Base-by-base conservation (phyloP, 306 rosid genomes). In the Acacia confusa region DNA sequence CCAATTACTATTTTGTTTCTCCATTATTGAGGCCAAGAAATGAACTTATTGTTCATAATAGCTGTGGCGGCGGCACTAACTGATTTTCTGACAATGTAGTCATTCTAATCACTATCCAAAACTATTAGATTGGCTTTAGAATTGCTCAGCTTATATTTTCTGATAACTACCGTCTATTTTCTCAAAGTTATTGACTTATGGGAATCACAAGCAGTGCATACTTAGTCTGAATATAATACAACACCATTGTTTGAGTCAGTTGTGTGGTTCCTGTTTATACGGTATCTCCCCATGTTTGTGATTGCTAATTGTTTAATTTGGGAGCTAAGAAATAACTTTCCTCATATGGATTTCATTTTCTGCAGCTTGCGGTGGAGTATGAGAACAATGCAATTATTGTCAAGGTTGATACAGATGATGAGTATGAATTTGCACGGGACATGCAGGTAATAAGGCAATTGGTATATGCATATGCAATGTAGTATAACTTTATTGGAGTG, bases 321-420 rank as follows among this genome's bases (percentile, higher is more conserved):
- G 53, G 61, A 82, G 75, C 72, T 27, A 41, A 52, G 77, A 79
- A 83, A 38, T 79, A 78, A 82, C 45, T n/a, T 50, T 63, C 58
- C 24, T 48, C 61, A 19, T 55, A 45, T 61, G 58, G 28, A 65
- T 72, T 45, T 70, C 57, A 20, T 43, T 44, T 81, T 78, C 40
- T 50, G 63, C 94, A 95, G 99, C 99, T 95, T 71, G 95, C 97
- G n/a, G 97, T 95, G 34, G 97, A 95, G 88, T 93, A 93, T 25
- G 89, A 90, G 74, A 64, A 70, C 67, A 92, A 87, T 63, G 94
- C 89, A 13, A 38, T 85, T 73, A 85, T 95, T 79, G 81, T 95
- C 28, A 93, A 95, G 88, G 97, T 95, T 70, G 99, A 93, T 77
- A 95, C 98, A 9, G 99, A 95, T 75, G 92, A 92, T 6, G 97